Conservation (phyloP, 1,284 basidiomycete species). For the Cryptococcus sp. region DNA sequence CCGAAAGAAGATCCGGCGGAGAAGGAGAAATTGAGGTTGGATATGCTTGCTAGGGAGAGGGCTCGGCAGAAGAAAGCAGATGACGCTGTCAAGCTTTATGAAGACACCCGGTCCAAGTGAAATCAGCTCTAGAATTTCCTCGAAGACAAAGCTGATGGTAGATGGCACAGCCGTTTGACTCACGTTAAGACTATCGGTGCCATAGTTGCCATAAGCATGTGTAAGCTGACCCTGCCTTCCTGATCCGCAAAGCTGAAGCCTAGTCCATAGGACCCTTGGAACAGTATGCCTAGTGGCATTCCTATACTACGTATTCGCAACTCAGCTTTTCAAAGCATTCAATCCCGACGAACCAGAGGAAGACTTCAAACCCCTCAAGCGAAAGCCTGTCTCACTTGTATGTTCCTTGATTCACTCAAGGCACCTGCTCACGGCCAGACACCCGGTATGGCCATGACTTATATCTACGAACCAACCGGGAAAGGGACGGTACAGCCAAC, state of each 20-base stretch:
- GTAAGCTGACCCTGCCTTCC: conserved; percentile 13
- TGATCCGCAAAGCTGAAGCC: not conserved
- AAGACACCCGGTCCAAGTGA: conserved; percentile 17
- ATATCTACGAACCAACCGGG: conserved; percentile 28
- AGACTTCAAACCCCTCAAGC: conserved; percentile 12
- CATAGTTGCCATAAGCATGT: conserved; percentile 29
- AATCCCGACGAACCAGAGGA: conserved; percentile 16
- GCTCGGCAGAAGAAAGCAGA: conserved; percentile 19
- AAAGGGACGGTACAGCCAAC: conserved; percentile 14
- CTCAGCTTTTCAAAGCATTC: conserved; percentile 21
- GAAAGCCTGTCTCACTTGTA: conserved; percentile 26
- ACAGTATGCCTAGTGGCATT: conserved; percentile 25
- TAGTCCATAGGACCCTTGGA: conserved; percentile 24
- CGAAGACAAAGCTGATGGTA: too few relatives aligned
- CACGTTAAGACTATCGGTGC: conserved; percentile 29
- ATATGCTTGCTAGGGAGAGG: conserved; percentile 23
- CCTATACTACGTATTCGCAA: conserved; percentile 33
- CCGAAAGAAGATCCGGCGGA: conserved; percentile 26
- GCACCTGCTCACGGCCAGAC: conserved; percentile 8
- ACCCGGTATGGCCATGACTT: conserved; percentile 38
- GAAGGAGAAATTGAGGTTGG: conserved; percentile 13
- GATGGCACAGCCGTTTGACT: conserved; percentile 28
- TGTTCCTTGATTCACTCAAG: conserved; percentile 5
- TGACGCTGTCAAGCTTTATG: conserved; percentile 16
- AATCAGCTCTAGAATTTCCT: too few relatives aligned